Evolutionary conservation across 1,139 yeast genomes (phyloP), one percentile per base, ranked within the genome.

Genomic region (Diutina rugosa): DNA sequence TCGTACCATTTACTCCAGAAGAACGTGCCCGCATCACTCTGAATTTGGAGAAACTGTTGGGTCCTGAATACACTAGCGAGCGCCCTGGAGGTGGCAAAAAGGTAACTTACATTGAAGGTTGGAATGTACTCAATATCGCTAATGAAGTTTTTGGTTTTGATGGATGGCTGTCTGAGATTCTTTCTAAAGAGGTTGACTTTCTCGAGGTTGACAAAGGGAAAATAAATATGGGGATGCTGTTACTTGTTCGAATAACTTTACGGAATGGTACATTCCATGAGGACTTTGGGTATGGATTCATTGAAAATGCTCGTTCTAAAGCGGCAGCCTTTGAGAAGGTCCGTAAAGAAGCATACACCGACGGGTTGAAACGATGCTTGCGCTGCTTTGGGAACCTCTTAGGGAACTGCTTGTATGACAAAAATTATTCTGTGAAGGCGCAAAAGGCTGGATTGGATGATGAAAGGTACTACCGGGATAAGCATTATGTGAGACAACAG

Each of bases 61-160:
- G 99, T 0, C 97, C 98, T 0, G 98, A 91, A 68, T 91, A 82
- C 64, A 84, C 93, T 41, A 84, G 96, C 48, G 81, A 82, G 55
- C 77, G 98, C 49, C 85, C 91, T 2, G 95, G 91, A 1, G 90
- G 85, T 32, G 90, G 90, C 2, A 84, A 86, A 7, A 76, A 76
- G 51, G 89, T 87, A 5, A 82, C 87, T 1, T 87, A 87, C 63
- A 77, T 87, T 38, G 93, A 86, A 69, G 95, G 95, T 0, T 86
- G 91, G 90, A 84, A 81, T 64, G 91, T 87, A 2, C 77, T 87
- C 51, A 85, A 85, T 64, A 69, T 87, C 54, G 95, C 95, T 16
- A 87, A 87, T 63, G 87, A 84, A 63, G 82, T 87, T 9, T 87
- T 87, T 75, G 95, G 95, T 0, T 87, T 84, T 63, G 82, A 85